A percentile compares a stretch with the other conserved stretches of the same genome.
These are phyloP conservation scores for Metschnikowia lachancei DNA, from an alignment of 805 yeast species.

Conservation along the genomic window DNA sequence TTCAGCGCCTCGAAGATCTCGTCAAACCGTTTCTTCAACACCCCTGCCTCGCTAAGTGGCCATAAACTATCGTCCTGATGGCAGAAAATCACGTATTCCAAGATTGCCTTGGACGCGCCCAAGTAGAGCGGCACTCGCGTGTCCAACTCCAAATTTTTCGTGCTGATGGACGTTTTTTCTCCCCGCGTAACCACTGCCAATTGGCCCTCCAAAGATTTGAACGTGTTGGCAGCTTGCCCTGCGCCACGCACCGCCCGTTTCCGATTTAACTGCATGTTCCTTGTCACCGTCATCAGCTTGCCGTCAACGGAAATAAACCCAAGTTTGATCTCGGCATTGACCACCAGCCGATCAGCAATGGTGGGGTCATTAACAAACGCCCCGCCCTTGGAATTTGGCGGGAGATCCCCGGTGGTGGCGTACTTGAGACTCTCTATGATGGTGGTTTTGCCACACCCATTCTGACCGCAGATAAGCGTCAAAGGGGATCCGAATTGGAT, in stretches of 20 bases:
- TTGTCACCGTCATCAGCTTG: conserved; percentile 77
- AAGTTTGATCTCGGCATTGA: conserved; percentile 85
- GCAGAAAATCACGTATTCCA: conserved; percentile 92
- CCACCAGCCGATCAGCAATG: conserved; percentile 68
- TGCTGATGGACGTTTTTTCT: conserved; percentile 69
- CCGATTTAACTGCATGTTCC: conserved; percentile 72
- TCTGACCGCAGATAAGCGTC: conserved; percentile 91
- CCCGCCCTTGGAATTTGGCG: conserved; percentile 94
- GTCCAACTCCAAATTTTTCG: conserved; percentile 83
- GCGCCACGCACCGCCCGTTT: conserved; percentile 45
- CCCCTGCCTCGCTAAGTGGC: conserved; percentile 93
- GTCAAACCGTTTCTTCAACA: conserved; percentile 86
- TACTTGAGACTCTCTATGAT: conserved; percentile 91
- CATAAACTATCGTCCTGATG: conserved; percentile 96
- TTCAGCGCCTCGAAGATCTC: conserved; percentile 95
- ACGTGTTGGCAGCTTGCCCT: conserved; percentile 45
- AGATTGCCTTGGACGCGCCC: conserved; percentile 84
- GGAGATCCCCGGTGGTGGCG: conserved; percentile 93
- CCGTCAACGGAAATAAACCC: conserved; percentile 76
- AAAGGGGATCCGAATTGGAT: conserved; percentile 87
- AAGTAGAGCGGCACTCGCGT: conserved; percentile 72
- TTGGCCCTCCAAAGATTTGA: conserved; percentile 91
- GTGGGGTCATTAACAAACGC: conserved; percentile 95
- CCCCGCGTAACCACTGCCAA: conserved; percentile 63
- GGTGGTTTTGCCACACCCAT: conserved; percentile 96